Conservation (phyloP, 768 basidiomycete species). For the Trametes maxima region DNA sequence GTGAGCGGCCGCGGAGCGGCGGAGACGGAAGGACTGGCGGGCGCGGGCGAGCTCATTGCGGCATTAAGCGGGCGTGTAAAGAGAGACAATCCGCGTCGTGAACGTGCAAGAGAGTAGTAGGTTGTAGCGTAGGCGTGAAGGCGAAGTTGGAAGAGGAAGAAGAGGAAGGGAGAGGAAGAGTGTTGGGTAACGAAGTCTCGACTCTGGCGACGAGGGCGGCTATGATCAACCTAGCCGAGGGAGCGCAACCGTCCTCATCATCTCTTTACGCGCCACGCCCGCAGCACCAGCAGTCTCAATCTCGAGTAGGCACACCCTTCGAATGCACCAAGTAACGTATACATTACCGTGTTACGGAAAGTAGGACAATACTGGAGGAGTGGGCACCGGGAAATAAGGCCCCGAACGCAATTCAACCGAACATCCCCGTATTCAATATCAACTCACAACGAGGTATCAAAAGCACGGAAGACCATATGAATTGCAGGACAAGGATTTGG, state of each 20-base stretch:
- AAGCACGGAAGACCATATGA: too few relatives aligned
- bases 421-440: too few relatives aligned
- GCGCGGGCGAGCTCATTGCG: slow-evolving; percentile 26
- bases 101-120: neutral
- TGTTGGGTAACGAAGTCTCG: neutral
- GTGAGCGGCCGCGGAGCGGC: slow-evolving; percentile 52
- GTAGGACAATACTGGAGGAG: too few relatives aligned
- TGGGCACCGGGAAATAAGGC: too few relatives aligned
- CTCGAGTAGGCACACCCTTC: neutral
- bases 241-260: slow-evolving; percentile 15
- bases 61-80: slow-evolving; percentile 8
- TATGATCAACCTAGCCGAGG: slow-evolving; percentile 12
- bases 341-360: too few relatives aligned
- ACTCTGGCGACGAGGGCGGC: slow-evolving; percentile 16
- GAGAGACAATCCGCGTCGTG: slow-evolving; percentile 2
- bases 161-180: neutral
- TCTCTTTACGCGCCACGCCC: slow-evolving; percentile 5
- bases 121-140: neutral
- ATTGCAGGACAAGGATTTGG: neutral
- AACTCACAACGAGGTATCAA: too few relatives aligned
- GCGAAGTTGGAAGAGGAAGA: neutral
- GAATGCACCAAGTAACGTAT: too few relatives aligned
- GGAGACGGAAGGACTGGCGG: slow-evolving; percentile 19
- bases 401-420: too few relatives aligned
- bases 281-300: slow-evolving; percentile 3